A percentile compares a stretch with the other conserved stretches of the same genome.
Evolutionary conservation across 2,329 filamentous ascomycete species (phyloP).

Genomic region (Coniochaeta sp.): DNA sequence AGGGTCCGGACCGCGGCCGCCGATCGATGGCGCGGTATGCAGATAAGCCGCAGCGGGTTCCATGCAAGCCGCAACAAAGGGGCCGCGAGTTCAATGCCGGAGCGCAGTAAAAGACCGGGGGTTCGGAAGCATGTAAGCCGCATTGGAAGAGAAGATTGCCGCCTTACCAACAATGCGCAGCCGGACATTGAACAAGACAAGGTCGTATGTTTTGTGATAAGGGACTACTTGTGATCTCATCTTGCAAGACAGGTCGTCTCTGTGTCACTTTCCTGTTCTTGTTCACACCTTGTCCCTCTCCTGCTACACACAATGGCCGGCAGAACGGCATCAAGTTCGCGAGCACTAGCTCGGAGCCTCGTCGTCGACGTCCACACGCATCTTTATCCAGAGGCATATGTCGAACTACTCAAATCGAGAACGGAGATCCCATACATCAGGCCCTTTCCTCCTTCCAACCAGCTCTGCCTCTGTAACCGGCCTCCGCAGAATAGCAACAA

Average conservation of each 20-base stretch:
- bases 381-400: constrained; percentile 60
- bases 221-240: not conserved
- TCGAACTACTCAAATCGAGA: constrained; percentile 52
- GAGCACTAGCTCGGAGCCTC: not conserved
- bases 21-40: not conserved
- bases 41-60: not conserved
- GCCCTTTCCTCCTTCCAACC: constrained; percentile 39
- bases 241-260: not conserved
- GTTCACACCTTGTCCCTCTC: not conserved
- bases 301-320: not conserved
- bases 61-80: not conserved
- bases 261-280: not conserved
- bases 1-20: not conserved
- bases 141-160: too few relatives aligned
- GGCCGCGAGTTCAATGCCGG: not conserved
- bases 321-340: not conserved
- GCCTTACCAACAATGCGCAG: too few relatives aligned
- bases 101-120: not conserved
- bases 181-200: not conserved
- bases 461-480: not conserved
- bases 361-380: constrained; percentile 64
- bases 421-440: constrained; percentile 63
- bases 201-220: too few relatives aligned
- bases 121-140: not conserved
- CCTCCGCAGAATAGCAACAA: not conserved